These are phyloP conservation scores for Pyrenophora teres DNA, from an alignment of 2,329 filamentous ascomycete genomes.

Conservation along the genomic window DNA sequence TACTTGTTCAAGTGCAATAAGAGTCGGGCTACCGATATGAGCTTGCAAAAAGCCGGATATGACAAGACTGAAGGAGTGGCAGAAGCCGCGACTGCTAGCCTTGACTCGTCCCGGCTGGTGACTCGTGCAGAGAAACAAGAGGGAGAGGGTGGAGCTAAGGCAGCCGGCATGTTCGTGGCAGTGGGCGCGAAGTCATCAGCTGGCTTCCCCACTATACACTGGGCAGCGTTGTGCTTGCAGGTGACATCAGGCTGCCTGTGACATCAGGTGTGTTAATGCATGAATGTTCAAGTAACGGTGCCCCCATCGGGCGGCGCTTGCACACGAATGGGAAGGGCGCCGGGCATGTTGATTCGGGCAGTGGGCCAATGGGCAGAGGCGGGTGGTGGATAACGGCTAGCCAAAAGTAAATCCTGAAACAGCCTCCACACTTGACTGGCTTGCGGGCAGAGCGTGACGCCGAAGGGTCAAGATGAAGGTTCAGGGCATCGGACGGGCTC, in stretches of 20 bases:
- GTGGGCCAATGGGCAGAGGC: constrained; percentile 28
- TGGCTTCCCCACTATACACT: constrained; percentile 9
- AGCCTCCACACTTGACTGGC: constrained; percentile 37
- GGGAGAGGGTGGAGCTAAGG: too few relatives aligned
- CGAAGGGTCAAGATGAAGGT: constrained; percentile 15
- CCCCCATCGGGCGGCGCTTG: constrained; percentile 34
- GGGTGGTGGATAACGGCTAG: constrained; percentile 32
- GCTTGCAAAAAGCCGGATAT: background rate
- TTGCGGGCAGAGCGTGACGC: constrained; percentile 39
- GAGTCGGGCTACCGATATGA: constrained; percentile 4
- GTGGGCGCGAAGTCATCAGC: constrained; percentile 5
- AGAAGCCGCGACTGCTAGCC: background rate
- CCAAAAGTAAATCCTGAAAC: constrained; percentile 44
- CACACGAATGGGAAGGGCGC: constrained; percentile 26
- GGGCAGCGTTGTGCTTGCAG: background rate
- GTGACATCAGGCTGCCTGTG: constrained; percentile 28
- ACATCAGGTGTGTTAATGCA: constrained; percentile 35
- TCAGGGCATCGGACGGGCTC: constrained; percentile 6
- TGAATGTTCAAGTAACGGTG: constrained; percentile 34
- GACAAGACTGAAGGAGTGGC: background rate
- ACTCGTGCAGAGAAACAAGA: background rate
- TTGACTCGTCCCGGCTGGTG: constrained; percentile 5
- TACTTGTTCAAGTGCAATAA: constrained; percentile 9
- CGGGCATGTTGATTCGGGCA: constrained; percentile 35
- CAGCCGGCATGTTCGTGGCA: background rate